These are phyloP conservation scores for Plantago major DNA, from an alignment of 257 asterid species.

Conservation along the genomic window DNA sequence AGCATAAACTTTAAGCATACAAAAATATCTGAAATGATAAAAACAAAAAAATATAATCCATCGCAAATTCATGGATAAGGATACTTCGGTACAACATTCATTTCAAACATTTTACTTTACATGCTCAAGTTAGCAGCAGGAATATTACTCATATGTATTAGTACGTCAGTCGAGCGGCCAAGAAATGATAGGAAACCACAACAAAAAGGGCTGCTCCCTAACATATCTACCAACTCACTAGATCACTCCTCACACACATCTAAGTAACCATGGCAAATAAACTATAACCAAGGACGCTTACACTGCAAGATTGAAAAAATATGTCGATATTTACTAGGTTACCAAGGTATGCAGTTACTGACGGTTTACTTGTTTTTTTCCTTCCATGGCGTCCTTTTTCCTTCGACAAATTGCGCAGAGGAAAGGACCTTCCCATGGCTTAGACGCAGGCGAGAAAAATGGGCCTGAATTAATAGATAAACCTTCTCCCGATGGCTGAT, in stretches of 20 bases:
- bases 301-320: slow-evolving; percentile 37
- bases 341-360: slow-evolving; percentile 44
- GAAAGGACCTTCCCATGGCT: slow-evolving; percentile 98
- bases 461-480: slow-evolving; percentile 84
- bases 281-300: slow-evolving; percentile 37
- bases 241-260: slow-evolving; percentile 38
- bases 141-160: slow-evolving; percentile 32
- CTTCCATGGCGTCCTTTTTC: slow-evolving; percentile 98
- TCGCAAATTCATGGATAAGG: background rate
- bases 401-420: slow-evolving; percentile 83
- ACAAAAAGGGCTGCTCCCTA: slow-evolving; percentile 36
- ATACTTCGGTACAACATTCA: slow-evolving; percentile 4
- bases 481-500: slow-evolving; percentile 78
- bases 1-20: too few species aligned
- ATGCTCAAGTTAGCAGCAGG: slow-evolving; percentile 44
- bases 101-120: slow-evolving; percentile 28
- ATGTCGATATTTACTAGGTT: slow-evolving; percentile 35
- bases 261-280: slow-evolving; percentile 25
- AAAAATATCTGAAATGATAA: background rate
- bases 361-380: slow-evolving; percentile 55
- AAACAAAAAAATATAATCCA: background rate
- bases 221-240: slow-evolving; percentile 31
- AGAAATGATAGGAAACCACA: slow-evolving; percentile 25
- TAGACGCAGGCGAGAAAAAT: slow-evolving; percentile 83
- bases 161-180: slow-evolving; percentile 35